Percentiles rank a stretch among this genome's conserved stretches.
phyloP scores from a whole-genome alignment of 1,284 basidiomycete species.

The Leucoagaricus sp. region DNA sequence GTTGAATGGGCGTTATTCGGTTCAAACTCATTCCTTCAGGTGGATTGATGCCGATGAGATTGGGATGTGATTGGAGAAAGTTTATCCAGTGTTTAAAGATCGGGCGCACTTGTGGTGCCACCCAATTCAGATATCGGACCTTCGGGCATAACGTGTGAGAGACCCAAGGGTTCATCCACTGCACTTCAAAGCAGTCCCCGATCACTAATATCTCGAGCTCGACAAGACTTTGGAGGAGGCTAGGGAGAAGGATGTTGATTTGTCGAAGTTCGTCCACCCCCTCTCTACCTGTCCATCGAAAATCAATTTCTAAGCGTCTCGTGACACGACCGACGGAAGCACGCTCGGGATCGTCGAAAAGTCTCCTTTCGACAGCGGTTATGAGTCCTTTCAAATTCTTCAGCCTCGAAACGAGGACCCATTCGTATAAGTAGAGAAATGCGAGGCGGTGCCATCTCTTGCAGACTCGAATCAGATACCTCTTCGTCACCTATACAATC shows the following conservation, averaged over 20 bases:
- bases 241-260: background rate
- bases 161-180: background rate
- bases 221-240: background rate
- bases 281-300: constrained; percentile 14
- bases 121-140: constrained; percentile 1
- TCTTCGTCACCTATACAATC: constrained; percentile 24
- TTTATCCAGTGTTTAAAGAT: background rate
- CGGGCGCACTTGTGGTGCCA: background rate
- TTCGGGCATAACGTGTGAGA: constrained; percentile 2
- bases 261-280: background rate
- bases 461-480: constrained; percentile 22
- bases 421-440: no score
- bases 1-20: no score
- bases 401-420: constrained; percentile 19
- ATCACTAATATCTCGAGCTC: constrained; percentile 7
- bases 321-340: constrained; percentile 22
- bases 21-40: no score
- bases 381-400: constrained; percentile 15
- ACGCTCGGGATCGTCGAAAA: background rate
- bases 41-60: background rate
- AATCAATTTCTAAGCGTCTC: constrained; percentile 22
- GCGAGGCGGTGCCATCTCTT: constrained; percentile 23
- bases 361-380: background rate
- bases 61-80: background rate
- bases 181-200: background rate